Conservation (phyloP, 768 basidiomycete genomes). For the Rhodosporidiobolus sp. region DNA sequence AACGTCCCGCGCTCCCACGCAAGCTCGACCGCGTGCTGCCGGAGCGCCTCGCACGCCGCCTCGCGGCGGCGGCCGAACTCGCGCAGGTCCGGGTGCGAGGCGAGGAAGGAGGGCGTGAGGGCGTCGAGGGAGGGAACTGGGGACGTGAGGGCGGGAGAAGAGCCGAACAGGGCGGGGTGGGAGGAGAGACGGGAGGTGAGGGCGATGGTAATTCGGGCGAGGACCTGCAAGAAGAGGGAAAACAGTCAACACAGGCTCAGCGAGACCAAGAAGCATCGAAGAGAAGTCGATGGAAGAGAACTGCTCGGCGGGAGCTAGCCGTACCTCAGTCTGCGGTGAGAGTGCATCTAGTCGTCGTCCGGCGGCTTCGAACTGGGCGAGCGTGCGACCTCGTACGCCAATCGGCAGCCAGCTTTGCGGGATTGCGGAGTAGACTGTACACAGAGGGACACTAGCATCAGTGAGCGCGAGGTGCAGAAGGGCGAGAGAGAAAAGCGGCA, state of each 20-base stretch:
- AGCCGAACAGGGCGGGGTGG: constrained; percentile 26
- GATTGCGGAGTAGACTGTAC: constrained; percentile 28
- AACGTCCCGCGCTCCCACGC: constrained; percentile 37
- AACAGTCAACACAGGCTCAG: neutral
- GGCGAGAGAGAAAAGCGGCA: too few relatives aligned
- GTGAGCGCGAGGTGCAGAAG: neutral
- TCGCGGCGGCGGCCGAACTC: constrained; percentile 29
- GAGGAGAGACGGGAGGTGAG: constrained; percentile 36
- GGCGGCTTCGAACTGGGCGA: constrained; percentile 26
- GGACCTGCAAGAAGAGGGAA: constrained; percentile 1
- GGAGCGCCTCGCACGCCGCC: constrained; percentile 16
- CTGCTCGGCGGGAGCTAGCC: neutral
- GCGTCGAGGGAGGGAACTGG: constrained; percentile 15
- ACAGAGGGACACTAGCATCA: neutral
- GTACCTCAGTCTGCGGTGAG: constrained; percentile 24
- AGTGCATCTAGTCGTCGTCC: constrained; percentile 16
- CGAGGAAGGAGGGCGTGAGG: constrained; percentile 19
- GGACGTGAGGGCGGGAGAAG: neutral
- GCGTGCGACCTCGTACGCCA: constrained; percentile 1
- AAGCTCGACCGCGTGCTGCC: constrained; percentile 17
- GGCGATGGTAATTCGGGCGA: constrained; percentile 36
- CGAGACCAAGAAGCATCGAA: too few relatives aligned
- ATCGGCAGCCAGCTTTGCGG: constrained; percentile 38
- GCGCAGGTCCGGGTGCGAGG: constrained; percentile 16
- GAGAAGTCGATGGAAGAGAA: neutral